Percentiles rank a stretch among this genome's conserved stretches.
Evolutionary conservation across 2,329 filamentous ascomycete genomes (phyloP).

Genomic region (Beauveria rudraprayagi): DNA sequence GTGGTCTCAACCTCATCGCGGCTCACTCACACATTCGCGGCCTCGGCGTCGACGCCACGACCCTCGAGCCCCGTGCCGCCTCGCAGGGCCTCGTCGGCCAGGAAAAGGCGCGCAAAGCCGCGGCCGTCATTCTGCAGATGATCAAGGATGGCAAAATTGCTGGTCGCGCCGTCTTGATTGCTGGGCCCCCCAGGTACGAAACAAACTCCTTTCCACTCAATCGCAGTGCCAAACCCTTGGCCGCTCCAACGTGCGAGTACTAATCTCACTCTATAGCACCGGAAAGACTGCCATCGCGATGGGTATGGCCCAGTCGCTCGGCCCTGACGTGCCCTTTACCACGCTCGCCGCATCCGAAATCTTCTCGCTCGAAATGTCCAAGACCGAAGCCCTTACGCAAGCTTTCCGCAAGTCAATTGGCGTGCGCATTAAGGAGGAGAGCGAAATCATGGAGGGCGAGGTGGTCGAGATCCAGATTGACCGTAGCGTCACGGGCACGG

Average conservation of each 20-base stretch:
- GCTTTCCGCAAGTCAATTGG: constrained; percentile 99
- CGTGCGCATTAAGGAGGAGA: constrained; percentile 97
- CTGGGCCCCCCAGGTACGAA: constrained; percentile 72
- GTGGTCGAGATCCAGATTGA: constrained; percentile 99
- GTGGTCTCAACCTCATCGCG: constrained; percentile 93
- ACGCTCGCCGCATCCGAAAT: constrained; percentile 94
- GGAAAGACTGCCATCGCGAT: constrained; percentile 98
- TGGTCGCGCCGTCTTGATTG: constrained; percentile 86
- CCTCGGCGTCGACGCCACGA: constrained; percentile 85
- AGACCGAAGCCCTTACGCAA: constrained; percentile 95
- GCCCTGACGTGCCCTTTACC: constrained; percentile 91
- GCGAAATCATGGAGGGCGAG: constrained; percentile 97
- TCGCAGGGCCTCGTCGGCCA: constrained; percentile 95
- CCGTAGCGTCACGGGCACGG: constrained; percentile 87
- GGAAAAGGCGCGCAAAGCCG: constrained; percentile 92
- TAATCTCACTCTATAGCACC: constrained; percentile 48
- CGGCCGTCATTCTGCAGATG: constrained; percentile 95
- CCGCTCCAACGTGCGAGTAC: not conserved
- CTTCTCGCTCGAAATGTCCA: constrained; percentile 98
- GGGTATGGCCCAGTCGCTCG: constrained; percentile 96
- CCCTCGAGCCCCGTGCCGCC: constrained; percentile 72
- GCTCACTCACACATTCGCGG: constrained; percentile 97
- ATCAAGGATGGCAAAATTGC: constrained; percentile 98
- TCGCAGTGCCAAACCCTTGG: not conserved
- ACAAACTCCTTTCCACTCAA: not conserved